Base-by-base conservation (phyloP, 331 rosid species). In the Stylosanthes scabra region DNA sequence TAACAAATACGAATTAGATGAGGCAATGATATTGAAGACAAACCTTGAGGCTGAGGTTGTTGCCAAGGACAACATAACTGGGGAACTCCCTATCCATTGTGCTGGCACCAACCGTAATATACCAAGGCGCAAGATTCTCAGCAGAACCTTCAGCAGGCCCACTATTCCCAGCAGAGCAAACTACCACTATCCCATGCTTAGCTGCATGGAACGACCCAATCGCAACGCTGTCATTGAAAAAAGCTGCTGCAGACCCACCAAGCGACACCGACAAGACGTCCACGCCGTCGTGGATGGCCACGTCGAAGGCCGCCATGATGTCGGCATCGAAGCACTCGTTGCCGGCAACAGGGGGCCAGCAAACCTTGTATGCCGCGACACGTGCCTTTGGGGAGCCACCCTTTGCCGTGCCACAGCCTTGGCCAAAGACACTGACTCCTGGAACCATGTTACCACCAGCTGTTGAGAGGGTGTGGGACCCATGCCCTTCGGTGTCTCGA, bases 381-480 rank as follows among this genome's bases (percentile, higher is more conserved):
- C 90, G 84, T 20, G 97, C 89, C 63, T 40, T 88, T 0, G 98
- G 98, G 0, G 97, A 91, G 49, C 98, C 98, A 6, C 98, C 98
- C 66, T 83, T 91, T 39, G 96, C 97, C 1, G 96, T 82, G 39
- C 98, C 98, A 9, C 68, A n/a, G 14, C 98, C 98, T 9, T 79
- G 86, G n/a, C 97, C 96, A 29, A 74, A 94, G 11, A 89, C 90
- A 49, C 74, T 88, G 11, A 86, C 96, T 3, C 87, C 82, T 2
- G 76, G 8, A 2, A 94, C 96, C 52, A 80, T 81, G 85, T 84
- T 94, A 1, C 99, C 99, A 1, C 83, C 97, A 0, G 99, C 97
- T 2, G 99, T 94, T 9, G 99, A 94, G 37, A 94, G 70, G 5
- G 99, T 94, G 82, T 94, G 99, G 7, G 99, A 75, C 16, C 99